Percentiles rank a stretch among this genome's conserved stretches.
Conservation (phyloP, 1,284 basidiomycete species). For the Anthracocystis panici-leucophaei region DNA sequence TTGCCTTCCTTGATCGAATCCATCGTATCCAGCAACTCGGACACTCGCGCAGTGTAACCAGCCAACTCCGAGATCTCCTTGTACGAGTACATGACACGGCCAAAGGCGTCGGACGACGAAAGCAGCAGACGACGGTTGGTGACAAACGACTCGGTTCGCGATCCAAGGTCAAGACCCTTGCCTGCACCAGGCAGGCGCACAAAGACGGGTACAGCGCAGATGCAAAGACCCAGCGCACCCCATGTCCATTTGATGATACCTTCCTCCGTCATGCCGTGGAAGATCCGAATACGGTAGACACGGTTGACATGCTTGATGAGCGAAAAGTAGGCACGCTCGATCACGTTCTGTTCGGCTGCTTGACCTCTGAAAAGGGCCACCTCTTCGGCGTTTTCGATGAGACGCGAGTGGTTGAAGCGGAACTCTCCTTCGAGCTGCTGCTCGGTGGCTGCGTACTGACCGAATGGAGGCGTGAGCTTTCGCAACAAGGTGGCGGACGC, state of each 20-base stretch:
- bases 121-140: conserved; percentile 91
- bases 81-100: conserved; percentile 89
- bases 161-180: conserved; percentile 62
- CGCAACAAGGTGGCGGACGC: conserved; percentile 60
- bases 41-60: conserved; percentile 92
- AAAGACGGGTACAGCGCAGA: conserved; percentile 95
- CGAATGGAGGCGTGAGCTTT: conserved; percentile 85
- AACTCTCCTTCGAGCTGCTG: conserved; percentile 82
- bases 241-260: conserved; percentile 96
- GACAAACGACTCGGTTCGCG: conserved; percentile 76
- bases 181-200: conserved; percentile 80
- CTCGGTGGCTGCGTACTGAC: conserved; percentile 84
- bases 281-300: conserved; percentile 84
- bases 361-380: conserved; percentile 92
- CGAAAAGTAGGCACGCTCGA: conserved; percentile 90
- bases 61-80: conserved; percentile 92
- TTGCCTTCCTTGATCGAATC: conserved; percentile 84
- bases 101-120: conserved; percentile 75
- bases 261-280: conserved; percentile 84
- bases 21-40: conserved; percentile 90
- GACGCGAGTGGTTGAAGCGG: conserved; percentile 90
- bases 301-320: conserved; percentile 89
- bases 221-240: conserved; percentile 90
- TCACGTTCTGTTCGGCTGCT: conserved; percentile 88
- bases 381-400: conserved; percentile 93